Conservation (phyloP, 176 grass and related monocot species). For the Zizania latifolia region DNA sequence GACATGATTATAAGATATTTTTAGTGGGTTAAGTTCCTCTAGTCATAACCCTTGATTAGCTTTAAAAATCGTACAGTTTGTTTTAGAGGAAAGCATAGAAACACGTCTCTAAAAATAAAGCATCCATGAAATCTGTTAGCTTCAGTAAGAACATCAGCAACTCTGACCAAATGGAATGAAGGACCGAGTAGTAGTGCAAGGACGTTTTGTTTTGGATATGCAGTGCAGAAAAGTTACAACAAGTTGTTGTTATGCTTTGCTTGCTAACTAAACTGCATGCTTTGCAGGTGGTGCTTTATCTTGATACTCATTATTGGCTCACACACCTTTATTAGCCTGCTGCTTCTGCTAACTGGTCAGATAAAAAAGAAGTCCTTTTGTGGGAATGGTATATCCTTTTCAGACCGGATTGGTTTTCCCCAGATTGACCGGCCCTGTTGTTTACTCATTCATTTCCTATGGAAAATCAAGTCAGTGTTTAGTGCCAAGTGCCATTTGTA, state of each 20-base stretch:
- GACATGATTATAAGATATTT: no score
- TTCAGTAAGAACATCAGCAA: neutral
- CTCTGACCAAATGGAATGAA: neutral
- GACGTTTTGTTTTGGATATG: neutral
- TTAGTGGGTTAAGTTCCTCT: no score
- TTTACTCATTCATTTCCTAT: neutral
- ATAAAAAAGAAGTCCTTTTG: neutral
- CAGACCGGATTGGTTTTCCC: neutral
- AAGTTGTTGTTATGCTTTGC: no score
- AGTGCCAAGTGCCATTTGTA: neutral
- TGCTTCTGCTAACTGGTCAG: neutral
- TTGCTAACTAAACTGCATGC: neutral
- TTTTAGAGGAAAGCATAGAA: no score
- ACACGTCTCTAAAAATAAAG: no score
- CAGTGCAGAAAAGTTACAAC: neutral
- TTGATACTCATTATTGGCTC: neutral
- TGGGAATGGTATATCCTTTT: neutral
- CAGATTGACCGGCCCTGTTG: neutral
- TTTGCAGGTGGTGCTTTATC: no score
- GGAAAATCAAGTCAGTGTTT: neutral
- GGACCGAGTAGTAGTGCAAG: neutral
- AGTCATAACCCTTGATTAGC: no score
- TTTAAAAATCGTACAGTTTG: no score
- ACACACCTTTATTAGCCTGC: neutral
- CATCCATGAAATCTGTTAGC: neutral